Evolutionary conservation across 2,329 filamentous ascomycete genomes (phyloP).

Genomic region (Colletotrichum lupini): DNA sequence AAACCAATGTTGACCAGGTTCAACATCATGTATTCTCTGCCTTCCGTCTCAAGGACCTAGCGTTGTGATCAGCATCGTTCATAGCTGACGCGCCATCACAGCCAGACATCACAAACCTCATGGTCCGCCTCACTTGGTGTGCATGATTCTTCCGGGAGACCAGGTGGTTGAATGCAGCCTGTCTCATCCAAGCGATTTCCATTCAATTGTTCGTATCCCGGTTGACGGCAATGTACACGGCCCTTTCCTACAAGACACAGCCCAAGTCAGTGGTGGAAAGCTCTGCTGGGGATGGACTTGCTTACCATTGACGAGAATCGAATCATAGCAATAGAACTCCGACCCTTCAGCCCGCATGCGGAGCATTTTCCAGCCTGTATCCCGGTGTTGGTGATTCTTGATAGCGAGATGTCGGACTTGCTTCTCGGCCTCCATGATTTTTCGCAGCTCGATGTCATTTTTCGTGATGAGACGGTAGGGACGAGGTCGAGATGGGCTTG

Average conservation of each 20-base stretch:
- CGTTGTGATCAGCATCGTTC: background rate
- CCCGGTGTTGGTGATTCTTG: constrained; percentile 31
- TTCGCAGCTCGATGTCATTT: constrained; percentile 3
- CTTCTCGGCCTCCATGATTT: constrained; percentile 28
- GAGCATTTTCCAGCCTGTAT: constrained; percentile 32
- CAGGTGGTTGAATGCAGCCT: constrained; percentile 25
- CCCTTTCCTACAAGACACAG: constrained; percentile 36
- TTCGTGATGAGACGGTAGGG: constrained; percentile 23
- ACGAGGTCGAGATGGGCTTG: constrained; percentile 15
- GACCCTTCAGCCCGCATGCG: constrained; percentile 30
- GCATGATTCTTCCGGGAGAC: constrained; percentile 12
- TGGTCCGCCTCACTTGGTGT: constrained; percentile 23
- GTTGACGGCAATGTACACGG: constrained; percentile 38
- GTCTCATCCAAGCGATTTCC: constrained; percentile 17
- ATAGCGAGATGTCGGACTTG: constrained; percentile 23
- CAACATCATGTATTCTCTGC: constrained; percentile 24
- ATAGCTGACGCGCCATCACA: background rate
- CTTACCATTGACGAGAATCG: constrained; percentile 40
- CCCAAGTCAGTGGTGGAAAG: background rate
- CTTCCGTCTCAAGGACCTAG: constrained; percentile 24
- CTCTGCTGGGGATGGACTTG: too few relatives aligned
- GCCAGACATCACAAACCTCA: background rate
- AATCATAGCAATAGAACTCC: constrained; percentile 39
- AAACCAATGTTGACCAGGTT: constrained; percentile 30
- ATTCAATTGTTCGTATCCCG: constrained; percentile 18